Evolutionary conservation across 2,329 filamentous ascomycete species (phyloP), one percentile per base, ranked within the genome.

Genomic region (Fusarium scirpi): DNA sequence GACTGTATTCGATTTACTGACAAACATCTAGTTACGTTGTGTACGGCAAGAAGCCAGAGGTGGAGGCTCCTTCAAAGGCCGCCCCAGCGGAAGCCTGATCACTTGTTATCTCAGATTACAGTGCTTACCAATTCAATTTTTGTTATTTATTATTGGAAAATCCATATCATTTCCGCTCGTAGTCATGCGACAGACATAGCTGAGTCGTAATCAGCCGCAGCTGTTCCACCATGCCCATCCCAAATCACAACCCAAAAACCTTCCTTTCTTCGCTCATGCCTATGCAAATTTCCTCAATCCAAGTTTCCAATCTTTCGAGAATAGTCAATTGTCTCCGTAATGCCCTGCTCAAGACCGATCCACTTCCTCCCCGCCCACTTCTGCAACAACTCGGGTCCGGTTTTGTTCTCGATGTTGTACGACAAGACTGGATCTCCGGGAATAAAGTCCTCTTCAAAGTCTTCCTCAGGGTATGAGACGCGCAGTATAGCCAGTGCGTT

Each of bases 331-430:
- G 52, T 62, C 27, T 73, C 70, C 2, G 30, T 64, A 0, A 74
- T 41, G 3, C 47, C 48, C 4, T 34, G 62, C 16, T 72, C 59
- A 3, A 74, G 34, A 2, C 25, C 29, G 0, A 71, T 67, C 69
- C 71, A 72, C 0, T 69, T 46, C 6, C 71, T 58, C 1, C 63
- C 71, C 7, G 71, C 71, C 71, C 71, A 74, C 8, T 74, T 74
- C 20, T 49, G 40, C 6, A 74, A 25, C 8, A 74, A 18, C 0
- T 3, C n/a, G 1, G 56, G 60, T 1, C 69, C 69, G 20, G 69
- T 66, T 2, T 74, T 46, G 7, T 74, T 62, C 13, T 71, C 69
- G 1, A 74, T 54, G 1, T 60, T 56, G 12, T 74, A 74, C 1
- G 24, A 25, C 3, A 74, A n/a, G 4, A 29, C 53, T 4, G 71